phyloP scores from a whole-genome alignment of 1,139 yeast species.

The Wickerhamomyces sp. region DNA sequence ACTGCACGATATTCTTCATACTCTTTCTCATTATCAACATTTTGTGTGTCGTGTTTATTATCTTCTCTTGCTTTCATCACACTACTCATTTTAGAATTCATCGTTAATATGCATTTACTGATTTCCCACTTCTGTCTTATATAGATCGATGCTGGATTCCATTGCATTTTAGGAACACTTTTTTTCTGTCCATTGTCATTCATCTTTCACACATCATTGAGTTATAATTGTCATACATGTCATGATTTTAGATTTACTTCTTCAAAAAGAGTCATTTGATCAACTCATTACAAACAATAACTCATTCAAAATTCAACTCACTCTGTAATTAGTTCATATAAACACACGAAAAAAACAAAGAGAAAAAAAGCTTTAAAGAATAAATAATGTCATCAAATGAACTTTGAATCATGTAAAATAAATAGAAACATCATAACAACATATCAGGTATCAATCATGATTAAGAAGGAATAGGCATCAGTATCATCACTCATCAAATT shows the following conservation, averaged over 20 bases:
- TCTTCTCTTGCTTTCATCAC: no score
- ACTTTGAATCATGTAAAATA: not conserved
- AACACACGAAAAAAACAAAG: no score
- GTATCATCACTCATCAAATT: conserved; percentile 1
- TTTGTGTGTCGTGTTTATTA: no score
- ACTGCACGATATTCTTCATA: no score
- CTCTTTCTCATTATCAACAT: no score
- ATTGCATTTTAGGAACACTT: not conserved
- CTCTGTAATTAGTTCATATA: not conserved
- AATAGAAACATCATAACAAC: not conserved
- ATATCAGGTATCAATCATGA: not conserved
- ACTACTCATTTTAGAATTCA: no score
- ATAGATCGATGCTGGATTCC: no score
- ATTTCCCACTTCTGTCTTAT: no score
- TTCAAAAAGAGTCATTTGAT: no score
- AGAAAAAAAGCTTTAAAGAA: not conserved
- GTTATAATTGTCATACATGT: no score
- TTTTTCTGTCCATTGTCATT: not conserved
- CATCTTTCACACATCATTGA: not conserved
- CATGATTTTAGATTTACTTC: no score
- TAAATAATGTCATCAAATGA: not conserved
- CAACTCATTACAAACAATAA: not conserved
- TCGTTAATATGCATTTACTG: no score
- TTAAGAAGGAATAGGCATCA: not conserved
- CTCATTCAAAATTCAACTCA: not conserved